Base-by-base conservation (phyloP, 495 filamentous ascomycete species). In the Neurospora sublineolata region DNA sequence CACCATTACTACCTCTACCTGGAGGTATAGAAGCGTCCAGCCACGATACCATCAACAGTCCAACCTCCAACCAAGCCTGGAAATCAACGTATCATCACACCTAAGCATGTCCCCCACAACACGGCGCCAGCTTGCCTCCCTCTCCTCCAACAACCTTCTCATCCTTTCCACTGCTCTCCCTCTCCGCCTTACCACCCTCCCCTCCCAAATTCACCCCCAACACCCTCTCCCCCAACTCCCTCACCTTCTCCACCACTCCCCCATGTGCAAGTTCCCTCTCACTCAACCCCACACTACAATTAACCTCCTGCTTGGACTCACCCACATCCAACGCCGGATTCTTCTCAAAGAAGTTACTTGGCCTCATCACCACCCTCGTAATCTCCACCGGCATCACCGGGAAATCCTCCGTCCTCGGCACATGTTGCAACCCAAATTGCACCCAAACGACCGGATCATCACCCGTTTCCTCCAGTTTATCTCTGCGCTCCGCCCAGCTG, bases 251-350 rank as follows among this genome's bases (percentile, higher is more conserved):
- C 11, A 27, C 46, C 20, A 58, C 20, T 20, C 3, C n/a, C 42
- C 40, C 16, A n/a, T n/a, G n/a, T n/a, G n/a, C 16, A 8, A 46
- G 40, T 4, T 1, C 3, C 46, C 3, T 14, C 46, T 58, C 46
- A 27, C 20, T 14, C 46, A 58, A 6, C 46, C 20, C 46, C 23
- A 80, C 79, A 73, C 84, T 87, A 72, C 81, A 76, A 73, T 88
- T 89, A 40, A 82, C 76, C 52, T 73, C 77, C 80, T 89, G 87
- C 67, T 78, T 84, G 71, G 2, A 1, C 12, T 88, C 86, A 33
- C 90, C 86, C n/a, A 94, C 91, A 81, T 94, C 91, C 39, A 93
- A 71, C 16, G 90, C 89, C 4, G 91, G 91, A 75, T 93, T 93
- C 80, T 84, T 84, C 37, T 88, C 87, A 79, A 93, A 94, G 83